Percentiles rank a stretch among this genome's conserved stretches.
These are phyloP conservation scores for Mycena alexandri DNA, from an alignment of 768 basidiomycete genomes.

Conservation along the genomic window DNA sequence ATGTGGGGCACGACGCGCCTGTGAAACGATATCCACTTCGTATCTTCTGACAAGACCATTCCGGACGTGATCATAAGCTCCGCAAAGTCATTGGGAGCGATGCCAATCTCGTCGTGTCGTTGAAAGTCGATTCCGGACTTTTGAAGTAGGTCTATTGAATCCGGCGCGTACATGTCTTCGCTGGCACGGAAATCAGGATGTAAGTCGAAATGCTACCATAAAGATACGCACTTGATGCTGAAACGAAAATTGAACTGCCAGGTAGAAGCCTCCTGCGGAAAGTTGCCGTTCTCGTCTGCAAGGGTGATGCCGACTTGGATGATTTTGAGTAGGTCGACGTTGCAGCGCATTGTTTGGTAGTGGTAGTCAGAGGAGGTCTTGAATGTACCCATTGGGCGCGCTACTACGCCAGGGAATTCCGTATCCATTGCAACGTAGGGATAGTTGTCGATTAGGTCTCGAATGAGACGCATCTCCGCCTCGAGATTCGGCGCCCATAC, in stretches of 20 bases:
- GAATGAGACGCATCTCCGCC: constrained; percentile 88
- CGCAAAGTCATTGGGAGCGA: constrained; percentile 93
- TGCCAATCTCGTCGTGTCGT: constrained; percentile 92
- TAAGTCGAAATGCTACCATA: background rate
- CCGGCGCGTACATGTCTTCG: constrained; percentile 99
- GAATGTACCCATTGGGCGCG: constrained; percentile 95
- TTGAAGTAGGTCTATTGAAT: constrained; percentile 93
- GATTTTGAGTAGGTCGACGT: constrained; percentile 97
- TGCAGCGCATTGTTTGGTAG: constrained; percentile 99
- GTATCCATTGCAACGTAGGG: constrained; percentile 99
- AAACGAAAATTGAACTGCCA: constrained; percentile 99
- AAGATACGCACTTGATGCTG: constrained; percentile 73
- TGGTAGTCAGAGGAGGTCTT: constrained; percentile 98
- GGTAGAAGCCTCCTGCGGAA: constrained; percentile 89
- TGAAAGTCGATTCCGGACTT: constrained; percentile 97
- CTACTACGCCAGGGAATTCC: constrained; percentile 98
- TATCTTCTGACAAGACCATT: constrained; percentile 87
- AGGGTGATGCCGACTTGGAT: constrained; percentile 98
- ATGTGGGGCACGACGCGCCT: constrained; percentile 68
- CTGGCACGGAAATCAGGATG: constrained; percentile 56
- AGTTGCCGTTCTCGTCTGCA: constrained; percentile 93
- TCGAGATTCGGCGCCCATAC: constrained; percentile 97
- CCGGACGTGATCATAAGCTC: constrained; percentile 98
- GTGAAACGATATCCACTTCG: constrained; percentile 98
- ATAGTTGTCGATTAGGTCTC: constrained; percentile 89